Evolutionary conservation across 768 basidiomycete genomes (phyloP).

Genomic region (Dioszegia crocea): DNA sequence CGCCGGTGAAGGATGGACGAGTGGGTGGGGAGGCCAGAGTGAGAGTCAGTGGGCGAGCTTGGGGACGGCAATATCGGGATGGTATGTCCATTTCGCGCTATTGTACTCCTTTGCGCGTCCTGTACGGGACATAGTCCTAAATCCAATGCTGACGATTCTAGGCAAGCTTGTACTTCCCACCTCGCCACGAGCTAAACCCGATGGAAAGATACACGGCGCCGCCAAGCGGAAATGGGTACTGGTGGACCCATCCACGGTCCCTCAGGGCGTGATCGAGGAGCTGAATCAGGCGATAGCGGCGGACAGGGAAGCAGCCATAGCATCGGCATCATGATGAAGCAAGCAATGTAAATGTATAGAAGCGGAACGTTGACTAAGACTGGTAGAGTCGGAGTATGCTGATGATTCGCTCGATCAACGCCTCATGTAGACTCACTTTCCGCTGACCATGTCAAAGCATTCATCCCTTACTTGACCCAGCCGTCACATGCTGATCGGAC

Average conservation of each 20-base stretch:
- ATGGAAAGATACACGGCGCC: conserved; percentile 2
- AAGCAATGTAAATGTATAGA: too few species aligned
- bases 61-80: conserved; percentile 15
- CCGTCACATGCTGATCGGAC: too few species aligned
- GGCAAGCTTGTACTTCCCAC: not conserved
- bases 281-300: conserved; percentile 3
- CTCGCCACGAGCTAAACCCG: not conserved
- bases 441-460: too few species aligned
- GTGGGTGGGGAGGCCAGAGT: conserved; percentile 6
- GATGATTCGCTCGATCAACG: too few species aligned
- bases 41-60: conserved; percentile 16
- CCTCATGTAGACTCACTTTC: too few species aligned
- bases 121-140: too few species aligned
- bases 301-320: not conserved
- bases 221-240: conserved; percentile 8
- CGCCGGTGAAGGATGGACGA: not conserved
- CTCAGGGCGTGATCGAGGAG: not conserved
- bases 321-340: too few species aligned
- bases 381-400: too few species aligned
- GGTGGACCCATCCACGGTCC: conserved; percentile 7
- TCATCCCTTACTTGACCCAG: too few species aligned
- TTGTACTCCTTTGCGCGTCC: too few species aligned
- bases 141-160: not conserved
- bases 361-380: too few species aligned
- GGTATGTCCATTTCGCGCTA: conserved; percentile 7